Evolutionary conservation across 108 stramenopile species (phyloP).

Genomic region (Craspedostauros australis): DNA sequence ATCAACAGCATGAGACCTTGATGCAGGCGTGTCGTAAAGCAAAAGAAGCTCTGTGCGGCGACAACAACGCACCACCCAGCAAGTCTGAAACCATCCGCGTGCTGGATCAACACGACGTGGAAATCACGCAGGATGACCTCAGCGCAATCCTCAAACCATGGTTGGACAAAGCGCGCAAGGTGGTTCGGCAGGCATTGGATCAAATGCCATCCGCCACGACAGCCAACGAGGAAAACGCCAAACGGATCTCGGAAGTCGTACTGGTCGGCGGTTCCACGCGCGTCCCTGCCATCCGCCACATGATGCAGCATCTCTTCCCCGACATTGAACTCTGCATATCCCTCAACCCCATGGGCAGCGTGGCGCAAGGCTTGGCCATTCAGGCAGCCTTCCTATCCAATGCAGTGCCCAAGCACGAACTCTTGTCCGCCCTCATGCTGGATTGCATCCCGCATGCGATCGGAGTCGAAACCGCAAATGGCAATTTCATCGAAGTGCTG

Average conservation of each 20-base stretch:
- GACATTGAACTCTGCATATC: slow-evolving; percentile 55
- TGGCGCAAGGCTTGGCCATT: slow-evolving; percentile 77
- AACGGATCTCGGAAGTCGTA: slow-evolving; percentile 69
- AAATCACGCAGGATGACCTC: slow-evolving; percentile 12
- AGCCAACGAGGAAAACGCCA: background rate
- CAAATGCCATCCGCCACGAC: slow-evolving; percentile 4
- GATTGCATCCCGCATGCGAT: slow-evolving; percentile 79
- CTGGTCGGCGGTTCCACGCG: slow-evolving; percentile 77
- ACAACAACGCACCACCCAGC: slow-evolving; percentile 23
- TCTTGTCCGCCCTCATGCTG: slow-evolving; percentile 74
- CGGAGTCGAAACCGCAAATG: slow-evolving; percentile 34
- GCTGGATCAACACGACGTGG: background rate
- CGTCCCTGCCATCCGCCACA: slow-evolving; percentile 51
- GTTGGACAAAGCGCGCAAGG: slow-evolving; percentile 12
- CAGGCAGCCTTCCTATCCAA: slow-evolving; percentile 67
- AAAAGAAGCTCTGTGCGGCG: slow-evolving; percentile 73
- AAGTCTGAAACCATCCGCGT: slow-evolving; percentile 10
- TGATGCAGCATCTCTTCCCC: slow-evolving; percentile 60
- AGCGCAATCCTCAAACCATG: slow-evolving; percentile 16
- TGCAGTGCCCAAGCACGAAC: slow-evolving; percentile 50
- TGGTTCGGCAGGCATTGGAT: slow-evolving; percentile 22
- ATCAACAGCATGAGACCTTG: slow-evolving; percentile 24
- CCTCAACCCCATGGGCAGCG: slow-evolving; percentile 64
- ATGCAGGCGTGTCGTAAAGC: slow-evolving; percentile 47
- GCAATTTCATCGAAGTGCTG: slow-evolving; percentile 50